Conservation (phyloP, 2,329 filamentous ascomycete species). For the Fusarium sp. region DNA sequence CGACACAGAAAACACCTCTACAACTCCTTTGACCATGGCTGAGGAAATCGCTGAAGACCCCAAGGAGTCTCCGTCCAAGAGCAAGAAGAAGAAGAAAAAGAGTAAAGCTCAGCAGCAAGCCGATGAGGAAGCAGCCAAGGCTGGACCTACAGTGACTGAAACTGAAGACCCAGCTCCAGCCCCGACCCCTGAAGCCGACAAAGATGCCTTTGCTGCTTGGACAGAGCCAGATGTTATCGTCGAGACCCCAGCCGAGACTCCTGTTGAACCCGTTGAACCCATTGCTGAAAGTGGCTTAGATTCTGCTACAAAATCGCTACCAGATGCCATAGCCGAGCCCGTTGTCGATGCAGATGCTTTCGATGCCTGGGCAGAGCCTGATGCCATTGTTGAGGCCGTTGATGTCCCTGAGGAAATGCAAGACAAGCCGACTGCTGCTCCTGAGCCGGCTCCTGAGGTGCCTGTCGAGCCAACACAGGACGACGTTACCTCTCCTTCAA, state of each 20-base stretch:
- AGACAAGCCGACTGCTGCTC: conserved; percentile 6
- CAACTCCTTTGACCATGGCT: conserved; percentile 10
- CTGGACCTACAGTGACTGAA: conserved; percentile 6
- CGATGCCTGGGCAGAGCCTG: conserved; percentile 36
- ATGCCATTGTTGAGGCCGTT: conserved; percentile 3
- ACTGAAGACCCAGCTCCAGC: conserved; percentile 1
- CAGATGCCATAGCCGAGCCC: conserved; percentile 2
- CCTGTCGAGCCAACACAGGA: conserved; percentile 14
- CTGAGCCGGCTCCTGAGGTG: conserved; percentile 23
- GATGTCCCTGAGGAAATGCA: conserved; percentile 11
- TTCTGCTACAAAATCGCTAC: neutral
- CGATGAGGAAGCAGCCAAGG: conserved; percentile 16
- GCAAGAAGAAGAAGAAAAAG: conserved; percentile 49
- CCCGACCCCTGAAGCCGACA: conserved; percentile 18
- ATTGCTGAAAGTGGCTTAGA: neutral
- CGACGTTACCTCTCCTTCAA: conserved; percentile 22
- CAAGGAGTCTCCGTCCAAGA: conserved; percentile 31
- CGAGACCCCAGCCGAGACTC: conserved; percentile 1
- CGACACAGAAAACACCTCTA: conserved; percentile 26
- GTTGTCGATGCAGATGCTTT: conserved; percentile 32
- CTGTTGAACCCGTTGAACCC: neutral
- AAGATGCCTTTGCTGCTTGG: conserved; percentile 39
- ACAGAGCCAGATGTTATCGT: conserved; percentile 10
- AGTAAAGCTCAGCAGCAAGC: conserved; percentile 27
- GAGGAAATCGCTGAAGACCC: conserved; percentile 16